A percentile compares a stretch with the other conserved stretches of the same genome.
Evolutionary conservation across 2,329 filamentous ascomycete genomes (phyloP).

Genomic region (Colletotrichum sp.): DNA sequence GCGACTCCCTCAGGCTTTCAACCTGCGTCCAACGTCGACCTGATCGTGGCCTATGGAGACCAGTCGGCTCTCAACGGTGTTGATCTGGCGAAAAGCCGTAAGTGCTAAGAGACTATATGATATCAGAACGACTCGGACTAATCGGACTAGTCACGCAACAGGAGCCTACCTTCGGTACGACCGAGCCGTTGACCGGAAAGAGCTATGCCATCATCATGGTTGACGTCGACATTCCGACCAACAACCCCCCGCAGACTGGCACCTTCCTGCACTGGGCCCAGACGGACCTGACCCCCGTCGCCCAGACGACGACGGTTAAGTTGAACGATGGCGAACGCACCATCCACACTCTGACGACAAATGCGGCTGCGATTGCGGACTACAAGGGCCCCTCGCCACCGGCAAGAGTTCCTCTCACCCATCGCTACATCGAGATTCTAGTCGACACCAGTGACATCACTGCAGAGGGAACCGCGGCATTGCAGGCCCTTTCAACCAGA

Average conservation of each 20-base stretch:
- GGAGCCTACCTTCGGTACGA: conserved; percentile 13
- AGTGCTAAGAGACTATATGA: not conserved
- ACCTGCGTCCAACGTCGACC: conserved; percentile 38
- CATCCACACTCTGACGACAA: not conserved
- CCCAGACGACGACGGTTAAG: not conserved
- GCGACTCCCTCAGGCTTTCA: conserved; percentile 45
- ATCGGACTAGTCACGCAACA: not conserved
- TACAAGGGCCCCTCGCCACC: conserved; percentile 43
- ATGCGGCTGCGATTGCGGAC: conserved; percentile 12
- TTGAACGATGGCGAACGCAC: not conserved
- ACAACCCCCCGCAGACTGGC: conserved; percentile 34
- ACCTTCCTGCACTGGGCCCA: conserved; percentile 54
- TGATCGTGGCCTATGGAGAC: conserved; percentile 42
- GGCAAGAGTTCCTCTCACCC: conserved; percentile 37
- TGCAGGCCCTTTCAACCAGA: conserved; percentile 31
- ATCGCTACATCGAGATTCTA: conserved; percentile 41
- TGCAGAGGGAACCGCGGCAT: conserved; percentile 24
- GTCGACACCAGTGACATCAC: conserved; percentile 37
- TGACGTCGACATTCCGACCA: conserved; percentile 50
- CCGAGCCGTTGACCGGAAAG: conserved; percentile 4
- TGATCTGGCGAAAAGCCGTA: conserved; percentile 40
- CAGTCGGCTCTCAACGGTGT: conserved; percentile 39
- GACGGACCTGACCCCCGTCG: conserved; percentile 32
- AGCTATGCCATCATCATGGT: conserved; percentile 45
- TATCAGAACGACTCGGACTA: not conserved